A percentile compares a stretch with the other conserved stretches of the same genome.
These are phyloP conservation scores for Cymodocea nodosa DNA, from an alignment of 116 monocot genomes.

Conservation along the genomic window DNA sequence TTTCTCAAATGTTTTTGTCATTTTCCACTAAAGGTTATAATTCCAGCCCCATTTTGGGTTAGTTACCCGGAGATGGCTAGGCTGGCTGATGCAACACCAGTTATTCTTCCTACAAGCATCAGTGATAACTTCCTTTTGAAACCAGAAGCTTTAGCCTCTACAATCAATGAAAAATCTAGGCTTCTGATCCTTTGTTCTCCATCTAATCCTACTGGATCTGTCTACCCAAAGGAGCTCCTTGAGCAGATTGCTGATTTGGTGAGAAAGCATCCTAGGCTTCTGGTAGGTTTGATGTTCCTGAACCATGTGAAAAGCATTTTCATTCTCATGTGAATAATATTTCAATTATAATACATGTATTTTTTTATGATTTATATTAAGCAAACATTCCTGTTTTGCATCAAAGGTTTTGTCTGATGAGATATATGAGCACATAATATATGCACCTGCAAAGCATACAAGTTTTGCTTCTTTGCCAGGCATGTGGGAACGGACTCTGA, in stretches of 20 bases:
- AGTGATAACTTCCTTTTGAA: slow-evolving; percentile 69
- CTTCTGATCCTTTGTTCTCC: slow-evolving; percentile 84
- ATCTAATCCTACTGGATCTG: slow-evolving; percentile 95
- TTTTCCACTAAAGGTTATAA: slow-evolving; percentile 43
- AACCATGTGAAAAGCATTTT: not conserved
- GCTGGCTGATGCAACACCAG: slow-evolving; percentile 72
- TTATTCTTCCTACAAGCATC: slow-evolving; percentile 66
- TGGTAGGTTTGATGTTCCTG: slow-evolving; percentile 31
- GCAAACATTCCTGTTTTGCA: not conserved
- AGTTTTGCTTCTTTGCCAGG: slow-evolving; percentile 84
- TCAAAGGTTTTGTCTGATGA: slow-evolving; percentile 86
- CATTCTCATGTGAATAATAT: not conserved
- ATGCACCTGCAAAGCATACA: slow-evolving; percentile 76
- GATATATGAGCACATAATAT: slow-evolving; percentile 92
- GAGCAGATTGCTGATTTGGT: slow-evolving; percentile 86
- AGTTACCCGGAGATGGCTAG: slow-evolving; percentile 98
- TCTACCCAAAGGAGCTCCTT: slow-evolving; percentile 71
- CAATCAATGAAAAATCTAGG: slow-evolving; percentile 73
- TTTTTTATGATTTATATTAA: not conserved
- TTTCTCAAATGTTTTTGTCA: not conserved
- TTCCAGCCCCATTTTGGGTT: slow-evolving; percentile 88
- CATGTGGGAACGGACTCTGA: slow-evolving; percentile 90
- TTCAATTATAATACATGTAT: not conserved
- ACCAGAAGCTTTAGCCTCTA: slow-evolving; percentile 46
- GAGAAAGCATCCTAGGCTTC: slow-evolving; percentile 70